These are phyloP conservation scores for Priceomyces carsonii DNA, from an alignment of 805 yeast species.

Conservation along the genomic window DNA sequence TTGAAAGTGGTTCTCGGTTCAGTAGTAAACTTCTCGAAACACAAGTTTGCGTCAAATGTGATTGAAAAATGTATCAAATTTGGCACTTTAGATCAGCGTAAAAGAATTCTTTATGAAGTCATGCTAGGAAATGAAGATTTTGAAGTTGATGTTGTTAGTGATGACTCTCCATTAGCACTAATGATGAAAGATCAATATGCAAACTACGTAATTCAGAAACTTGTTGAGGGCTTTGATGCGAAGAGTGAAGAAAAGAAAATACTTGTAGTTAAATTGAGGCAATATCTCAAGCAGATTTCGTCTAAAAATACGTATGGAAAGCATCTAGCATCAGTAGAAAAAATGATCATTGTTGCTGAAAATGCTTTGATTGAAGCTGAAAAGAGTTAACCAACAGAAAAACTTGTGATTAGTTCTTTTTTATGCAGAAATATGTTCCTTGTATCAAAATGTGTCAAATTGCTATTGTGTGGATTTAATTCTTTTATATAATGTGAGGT, in stretches of 20 bases:
- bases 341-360: conserved; percentile 59
- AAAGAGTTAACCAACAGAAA: conserved; percentile 12
- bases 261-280: conserved; percentile 73
- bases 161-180: conserved; percentile 69
- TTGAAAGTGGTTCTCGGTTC: conserved; percentile 67
- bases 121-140: conserved; percentile 52
- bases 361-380: conserved; percentile 45
- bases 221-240: conserved; percentile 74
- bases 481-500: no score
- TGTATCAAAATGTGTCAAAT: no score
- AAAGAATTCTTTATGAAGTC: conserved; percentile 64
- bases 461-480: no score
- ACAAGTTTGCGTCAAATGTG: conserved; percentile 96
- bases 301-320: conserved; percentile 69
- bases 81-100: conserved; percentile 66
- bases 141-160: conserved; percentile 50
- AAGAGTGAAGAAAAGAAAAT: conserved; percentile 63
- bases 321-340: conserved; percentile 81
- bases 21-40: conserved; percentile 84
- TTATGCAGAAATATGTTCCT: no score
- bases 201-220: conserved; percentile 93
- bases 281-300: conserved; percentile 73
- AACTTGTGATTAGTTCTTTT: no score
- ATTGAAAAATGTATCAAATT: conserved; percentile 88
- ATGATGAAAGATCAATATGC: conserved; percentile 99